Evolutionary conservation across 2,329 filamentous ascomycete species (phyloP).

Genomic region (Aureobasidium sp.): DNA sequence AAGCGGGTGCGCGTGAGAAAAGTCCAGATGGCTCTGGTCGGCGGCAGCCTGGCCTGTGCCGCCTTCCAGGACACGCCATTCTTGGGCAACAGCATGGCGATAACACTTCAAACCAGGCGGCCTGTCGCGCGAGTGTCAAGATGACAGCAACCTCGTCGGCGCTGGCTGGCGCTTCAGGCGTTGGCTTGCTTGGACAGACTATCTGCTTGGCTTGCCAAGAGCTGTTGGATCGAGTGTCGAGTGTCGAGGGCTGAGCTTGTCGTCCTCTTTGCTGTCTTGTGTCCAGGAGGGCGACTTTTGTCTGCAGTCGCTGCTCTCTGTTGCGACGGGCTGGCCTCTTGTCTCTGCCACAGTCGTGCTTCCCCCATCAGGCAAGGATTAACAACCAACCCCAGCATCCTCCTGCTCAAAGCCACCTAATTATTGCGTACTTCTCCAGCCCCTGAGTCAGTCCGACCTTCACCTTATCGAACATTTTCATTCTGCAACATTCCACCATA

Average conservation of each 20-base stretch:
- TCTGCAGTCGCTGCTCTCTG: background rate
- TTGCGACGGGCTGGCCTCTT: constrained; percentile 3
- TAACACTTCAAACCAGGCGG: constrained; percentile 6
- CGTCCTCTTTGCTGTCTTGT: background rate
- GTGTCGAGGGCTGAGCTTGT: background rate
- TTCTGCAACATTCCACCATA: background rate
- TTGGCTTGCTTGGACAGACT: background rate
- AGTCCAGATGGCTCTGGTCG: constrained; percentile 56
- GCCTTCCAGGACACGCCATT: constrained; percentile 90
- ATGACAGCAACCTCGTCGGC: constrained; percentile 10
- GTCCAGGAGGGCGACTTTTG: background rate
- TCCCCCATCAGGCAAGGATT: background rate
- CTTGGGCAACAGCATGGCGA: constrained; percentile 77
- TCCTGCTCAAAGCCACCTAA: constrained; percentile 4
- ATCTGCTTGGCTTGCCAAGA: constrained; percentile 6
- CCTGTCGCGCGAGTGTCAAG: constrained; percentile 3
- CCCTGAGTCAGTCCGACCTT: background rate
- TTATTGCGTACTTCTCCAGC: background rate
- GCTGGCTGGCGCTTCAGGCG: background rate
- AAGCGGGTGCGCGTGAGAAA: constrained; percentile 72
- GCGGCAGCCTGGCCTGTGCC: constrained; percentile 70
- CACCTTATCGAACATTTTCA: background rate
- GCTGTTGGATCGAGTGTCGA: background rate
- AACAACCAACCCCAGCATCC: background rate
- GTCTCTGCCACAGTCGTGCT: constrained; percentile 2